Percentiles rank a stretch among this genome's conserved stretches.
These are phyloP conservation scores for Leptographium flavum DNA, from an alignment of 2,329 filamentous ascomycete species.

Conservation along the genomic window DNA sequence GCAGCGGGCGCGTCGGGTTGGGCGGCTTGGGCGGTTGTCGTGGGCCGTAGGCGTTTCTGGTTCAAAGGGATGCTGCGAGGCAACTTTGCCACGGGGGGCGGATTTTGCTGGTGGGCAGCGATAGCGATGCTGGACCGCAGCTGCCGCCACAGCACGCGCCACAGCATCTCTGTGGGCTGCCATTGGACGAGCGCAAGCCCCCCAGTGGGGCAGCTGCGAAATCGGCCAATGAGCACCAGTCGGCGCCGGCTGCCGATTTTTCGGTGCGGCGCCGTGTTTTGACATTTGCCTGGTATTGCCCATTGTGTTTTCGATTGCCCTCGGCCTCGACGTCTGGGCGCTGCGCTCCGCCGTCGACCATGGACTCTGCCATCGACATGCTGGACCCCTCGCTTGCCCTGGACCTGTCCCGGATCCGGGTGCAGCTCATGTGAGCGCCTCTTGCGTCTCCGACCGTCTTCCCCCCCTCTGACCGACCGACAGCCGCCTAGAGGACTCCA, in stretches of 20 bases:
- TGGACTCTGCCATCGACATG: slow-evolving; percentile 86
- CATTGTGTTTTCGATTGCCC: too few species aligned
- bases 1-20: too few species aligned
- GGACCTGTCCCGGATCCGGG: slow-evolving; percentile 83
- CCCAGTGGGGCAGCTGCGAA: not conserved
- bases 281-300: too few species aligned
- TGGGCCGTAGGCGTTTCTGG: too few species aligned
- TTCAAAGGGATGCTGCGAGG: too few species aligned
- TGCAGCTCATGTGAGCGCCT: slow-evolving; percentile 69
- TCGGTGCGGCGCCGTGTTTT: not conserved
- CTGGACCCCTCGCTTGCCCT: slow-evolving; percentile 73
- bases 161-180: not conserved
- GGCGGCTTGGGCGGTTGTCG: too few species aligned
- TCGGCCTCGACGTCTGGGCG: too few species aligned
- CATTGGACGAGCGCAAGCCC: not conserved
- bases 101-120: not conserved
- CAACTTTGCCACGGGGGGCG: not conserved
- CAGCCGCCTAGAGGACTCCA: slow-evolving; percentile 87
- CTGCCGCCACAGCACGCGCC: not conserved
- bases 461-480: slow-evolving; percentile 1
- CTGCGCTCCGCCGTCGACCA: too few species aligned
- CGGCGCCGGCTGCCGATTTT: not conserved
- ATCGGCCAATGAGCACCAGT: not conserved
- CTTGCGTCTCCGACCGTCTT: not conserved
- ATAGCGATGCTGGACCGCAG: not conserved